Conservation (phyloP, 2,329 filamentous ascomycete genomes). For the Bipolaris sorokiniana region DNA sequence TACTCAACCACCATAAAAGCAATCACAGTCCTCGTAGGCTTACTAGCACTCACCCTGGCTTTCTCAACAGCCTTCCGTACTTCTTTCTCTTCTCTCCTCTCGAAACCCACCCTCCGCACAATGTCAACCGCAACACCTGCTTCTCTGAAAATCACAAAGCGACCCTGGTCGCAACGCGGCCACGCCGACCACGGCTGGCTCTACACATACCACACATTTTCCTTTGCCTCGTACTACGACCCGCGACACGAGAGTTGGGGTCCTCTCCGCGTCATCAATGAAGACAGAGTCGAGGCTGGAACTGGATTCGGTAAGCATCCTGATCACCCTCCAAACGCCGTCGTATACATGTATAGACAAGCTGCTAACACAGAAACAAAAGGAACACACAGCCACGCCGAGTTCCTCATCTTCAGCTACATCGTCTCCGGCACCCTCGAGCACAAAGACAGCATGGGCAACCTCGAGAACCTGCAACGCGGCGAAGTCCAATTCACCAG, state of each 20-base stretch:
- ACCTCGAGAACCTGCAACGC: slow-evolving; percentile 70
- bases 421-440: slow-evolving; percentile 85
- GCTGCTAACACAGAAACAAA: not conserved
- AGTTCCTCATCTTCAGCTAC: slow-evolving; percentile 91
- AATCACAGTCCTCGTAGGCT: slow-evolving; percentile 37
- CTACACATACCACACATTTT: slow-evolving; percentile 85
- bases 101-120: slow-evolving; percentile 42
- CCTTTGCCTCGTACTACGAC: slow-evolving; percentile 75
- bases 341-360: not conserved
- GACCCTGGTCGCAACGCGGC: slow-evolving; percentile 73
- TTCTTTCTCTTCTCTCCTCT: slow-evolving; percentile 42
- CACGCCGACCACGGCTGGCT: slow-evolving; percentile 87
- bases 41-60: slow-evolving; percentile 55
- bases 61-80: slow-evolving; percentile 50
- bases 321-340: no score
- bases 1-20: slow-evolving; percentile 33
- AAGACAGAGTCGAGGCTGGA: slow-evolving; percentile 77
- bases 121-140: slow-evolving; percentile 48
- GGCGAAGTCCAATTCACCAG: slow-evolving; percentile 91
- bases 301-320: slow-evolving; percentile 81
- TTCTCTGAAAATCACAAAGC: slow-evolving; percentile 70
- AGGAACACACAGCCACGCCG: slow-evolving; percentile 78
- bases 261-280: slow-evolving; percentile 82
- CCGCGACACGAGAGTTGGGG: slow-evolving; percentile 73
- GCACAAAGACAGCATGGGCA: slow-evolving; percentile 84